phyloP scores from a whole-genome alignment of 352 stramenopile genomes.

The Aphanomyces invadans region DNA sequence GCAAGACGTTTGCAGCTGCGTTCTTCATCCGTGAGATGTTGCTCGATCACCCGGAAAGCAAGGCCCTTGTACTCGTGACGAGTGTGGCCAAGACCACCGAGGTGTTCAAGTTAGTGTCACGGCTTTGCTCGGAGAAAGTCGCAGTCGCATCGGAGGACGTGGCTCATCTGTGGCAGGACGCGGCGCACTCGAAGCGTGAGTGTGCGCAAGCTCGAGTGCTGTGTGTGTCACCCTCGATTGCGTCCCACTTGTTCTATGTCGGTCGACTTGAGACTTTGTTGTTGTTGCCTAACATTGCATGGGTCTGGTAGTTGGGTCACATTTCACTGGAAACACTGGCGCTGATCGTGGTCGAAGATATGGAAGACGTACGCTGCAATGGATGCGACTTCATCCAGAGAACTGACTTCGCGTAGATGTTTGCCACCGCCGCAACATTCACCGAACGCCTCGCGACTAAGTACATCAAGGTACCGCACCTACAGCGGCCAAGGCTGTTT shows the following conservation, averaged over 20 bases:
- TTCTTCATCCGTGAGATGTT: slow-evolving; percentile 42
- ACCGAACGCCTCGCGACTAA: not conserved
- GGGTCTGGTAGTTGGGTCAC: not conserved
- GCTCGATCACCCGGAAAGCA: not conserved
- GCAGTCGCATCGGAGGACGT: not conserved
- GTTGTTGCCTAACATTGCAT: not conserved
- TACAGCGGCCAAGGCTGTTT: slow-evolving; percentile 36
- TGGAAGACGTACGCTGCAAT: slow-evolving; percentile 44
- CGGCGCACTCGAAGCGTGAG: slow-evolving; percentile 8
- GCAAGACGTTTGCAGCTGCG: slow-evolving; percentile 63
- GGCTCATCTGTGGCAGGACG: slow-evolving; percentile 5
- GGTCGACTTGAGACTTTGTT: not conserved
- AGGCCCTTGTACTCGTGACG: slow-evolving; percentile 4
- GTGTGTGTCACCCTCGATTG: slow-evolving; percentile 5
- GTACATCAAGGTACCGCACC: not conserved
- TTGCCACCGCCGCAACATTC: not conserved
- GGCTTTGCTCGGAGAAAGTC: slow-evolving; percentile 5
- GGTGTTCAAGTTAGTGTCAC: slow-evolving; percentile 9
- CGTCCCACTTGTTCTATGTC: slow-evolving; percentile 10
- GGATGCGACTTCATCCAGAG: not conserved
- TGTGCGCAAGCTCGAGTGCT: not conserved
- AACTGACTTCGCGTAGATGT: not conserved
- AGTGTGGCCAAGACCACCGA: not conserved
- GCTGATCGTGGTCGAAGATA: slow-evolving; percentile 54
- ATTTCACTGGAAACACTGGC: slow-evolving; percentile 32